A percentile compares a stretch with the other conserved stretches of the same genome.
Evolutionary conservation across 352 stramenopile genomes (phyloP).

Genomic region (Phytophthora citricola): DNA sequence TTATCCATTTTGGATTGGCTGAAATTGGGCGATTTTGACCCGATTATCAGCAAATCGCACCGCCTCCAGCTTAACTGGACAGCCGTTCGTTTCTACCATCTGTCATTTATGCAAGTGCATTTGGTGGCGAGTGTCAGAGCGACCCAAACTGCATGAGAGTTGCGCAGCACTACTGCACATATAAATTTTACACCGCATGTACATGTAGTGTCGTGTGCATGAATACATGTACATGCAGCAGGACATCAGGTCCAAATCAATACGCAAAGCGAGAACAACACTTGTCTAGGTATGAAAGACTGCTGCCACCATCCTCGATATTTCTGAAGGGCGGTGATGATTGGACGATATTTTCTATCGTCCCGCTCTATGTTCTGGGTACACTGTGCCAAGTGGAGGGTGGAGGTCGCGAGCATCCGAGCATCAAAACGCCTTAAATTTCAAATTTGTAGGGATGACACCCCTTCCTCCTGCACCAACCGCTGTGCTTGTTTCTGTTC

Average conservation of each 20-base stretch:
- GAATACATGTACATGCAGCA: neutral
- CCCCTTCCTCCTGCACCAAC: neutral
- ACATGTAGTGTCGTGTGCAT: neutral
- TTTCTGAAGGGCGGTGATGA: neutral
- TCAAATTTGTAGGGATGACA: neutral
- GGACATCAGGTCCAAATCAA: no score
- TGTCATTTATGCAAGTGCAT: neutral
- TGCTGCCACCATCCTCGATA: neutral
- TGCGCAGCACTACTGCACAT: neutral
- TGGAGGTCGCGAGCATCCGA: neutral
- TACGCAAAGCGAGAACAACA: neutral
- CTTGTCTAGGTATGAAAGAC: neutral
- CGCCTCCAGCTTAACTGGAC: constrained; percentile 2
- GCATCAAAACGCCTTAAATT: neutral
- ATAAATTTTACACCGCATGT: no score
- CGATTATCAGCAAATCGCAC: constrained; percentile 15
- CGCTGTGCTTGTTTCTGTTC: constrained; percentile 23
- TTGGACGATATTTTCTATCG: constrained; percentile 11
- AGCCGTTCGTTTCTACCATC: constrained; percentile 21
- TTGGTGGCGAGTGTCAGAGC: constrained; percentile 5
- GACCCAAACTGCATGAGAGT: neutral
- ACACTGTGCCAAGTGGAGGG: constrained; percentile 2
- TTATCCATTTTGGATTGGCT: constrained; percentile 11
- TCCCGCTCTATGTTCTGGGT: constrained; percentile 1
- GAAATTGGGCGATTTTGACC: neutral